These are phyloP conservation scores for Eucalyptus pauciflora DNA, from an alignment of 345 rosid species.

Conservation along the genomic window DNA sequence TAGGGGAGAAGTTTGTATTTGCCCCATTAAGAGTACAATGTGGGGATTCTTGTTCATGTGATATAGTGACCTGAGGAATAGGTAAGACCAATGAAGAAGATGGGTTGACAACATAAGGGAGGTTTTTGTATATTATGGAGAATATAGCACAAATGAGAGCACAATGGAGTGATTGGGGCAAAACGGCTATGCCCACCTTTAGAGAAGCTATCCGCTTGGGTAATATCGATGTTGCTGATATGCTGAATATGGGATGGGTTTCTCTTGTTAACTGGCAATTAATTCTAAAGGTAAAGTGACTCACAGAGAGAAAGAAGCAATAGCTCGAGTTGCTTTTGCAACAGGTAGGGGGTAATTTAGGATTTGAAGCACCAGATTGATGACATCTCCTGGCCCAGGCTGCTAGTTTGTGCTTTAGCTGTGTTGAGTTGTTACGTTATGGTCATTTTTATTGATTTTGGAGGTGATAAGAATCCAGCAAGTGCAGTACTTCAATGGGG, in stretches of 20 bases:
- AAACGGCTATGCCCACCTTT: neutral
- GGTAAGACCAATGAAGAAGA: neutral
- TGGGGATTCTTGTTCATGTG: neutral
- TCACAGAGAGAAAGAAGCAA: neutral
- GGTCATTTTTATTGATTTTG: neutral
- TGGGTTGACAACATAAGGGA: neutral
- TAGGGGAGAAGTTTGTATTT: neutral
- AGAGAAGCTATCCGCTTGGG: neutral
- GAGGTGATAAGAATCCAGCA: neutral
- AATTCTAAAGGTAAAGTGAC: neutral
- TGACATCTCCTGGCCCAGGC: neutral
- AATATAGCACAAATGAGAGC: neutral
- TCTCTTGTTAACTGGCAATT: neutral
- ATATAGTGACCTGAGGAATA: neutral
- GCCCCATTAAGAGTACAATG: neutral
- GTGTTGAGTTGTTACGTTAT: neutral
- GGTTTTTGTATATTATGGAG: neutral
- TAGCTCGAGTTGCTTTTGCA: neutral
- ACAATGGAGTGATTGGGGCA: neutral
- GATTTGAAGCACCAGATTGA: neutral
- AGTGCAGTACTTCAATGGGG: neutral
- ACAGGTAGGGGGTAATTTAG: neutral
- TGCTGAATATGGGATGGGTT: neutral
- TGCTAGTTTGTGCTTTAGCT: neutral
- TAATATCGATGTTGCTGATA: neutral